A percentile compares a stretch with the other conserved stretches of the same genome.
phyloP scores from a whole-genome alignment of 805 yeast species.

The Metschnikowia hibisci region DNA sequence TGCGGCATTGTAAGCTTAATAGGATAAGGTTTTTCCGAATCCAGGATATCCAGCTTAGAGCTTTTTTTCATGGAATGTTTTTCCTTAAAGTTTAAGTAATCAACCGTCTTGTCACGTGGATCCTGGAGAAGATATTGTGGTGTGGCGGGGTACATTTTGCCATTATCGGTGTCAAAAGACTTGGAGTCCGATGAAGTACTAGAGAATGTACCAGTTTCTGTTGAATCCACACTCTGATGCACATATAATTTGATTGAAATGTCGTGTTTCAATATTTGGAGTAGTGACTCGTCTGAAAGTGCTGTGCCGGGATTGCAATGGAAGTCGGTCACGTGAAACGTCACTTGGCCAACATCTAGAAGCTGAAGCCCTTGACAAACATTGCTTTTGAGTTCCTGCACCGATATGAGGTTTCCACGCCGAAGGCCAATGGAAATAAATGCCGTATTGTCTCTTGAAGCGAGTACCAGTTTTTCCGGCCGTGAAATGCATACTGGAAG shows the following conservation, averaged over 20 bases:
- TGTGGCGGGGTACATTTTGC: conserved; percentile 54
- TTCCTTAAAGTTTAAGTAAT: conserved; percentile 58
- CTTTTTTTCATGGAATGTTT: not conserved
- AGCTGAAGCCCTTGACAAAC: conserved; percentile 37
- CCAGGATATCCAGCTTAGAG: not conserved
- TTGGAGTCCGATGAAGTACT: conserved; percentile 54
- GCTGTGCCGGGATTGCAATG: conserved; percentile 56
- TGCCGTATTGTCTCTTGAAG: conserved; percentile 57
- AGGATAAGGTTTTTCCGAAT: conserved; percentile 2
- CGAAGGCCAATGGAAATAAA: conserved; percentile 48
- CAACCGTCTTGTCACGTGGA: conserved; percentile 38
- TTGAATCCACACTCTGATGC: conserved; percentile 31
- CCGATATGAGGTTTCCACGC: conserved; percentile 17
- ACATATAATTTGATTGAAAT: conserved; percentile 34
- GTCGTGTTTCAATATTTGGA: conserved; percentile 29
- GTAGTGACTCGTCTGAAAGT: conserved; percentile 47
- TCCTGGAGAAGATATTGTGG: conserved; percentile 61
- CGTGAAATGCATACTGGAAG: not conserved
- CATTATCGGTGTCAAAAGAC: conserved; percentile 48
- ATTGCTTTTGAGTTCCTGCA: conserved; percentile 33
- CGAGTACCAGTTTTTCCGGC: conserved; percentile 39
- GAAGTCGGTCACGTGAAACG: conserved; percentile 66
- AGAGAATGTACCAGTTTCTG: conserved; percentile 35
- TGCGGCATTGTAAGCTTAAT: conserved; percentile 17
- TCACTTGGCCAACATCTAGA: conserved; percentile 28